Base-by-base conservation (phyloP, 805 yeast species). In the Wickerhamomyces xylosicus region DNA sequence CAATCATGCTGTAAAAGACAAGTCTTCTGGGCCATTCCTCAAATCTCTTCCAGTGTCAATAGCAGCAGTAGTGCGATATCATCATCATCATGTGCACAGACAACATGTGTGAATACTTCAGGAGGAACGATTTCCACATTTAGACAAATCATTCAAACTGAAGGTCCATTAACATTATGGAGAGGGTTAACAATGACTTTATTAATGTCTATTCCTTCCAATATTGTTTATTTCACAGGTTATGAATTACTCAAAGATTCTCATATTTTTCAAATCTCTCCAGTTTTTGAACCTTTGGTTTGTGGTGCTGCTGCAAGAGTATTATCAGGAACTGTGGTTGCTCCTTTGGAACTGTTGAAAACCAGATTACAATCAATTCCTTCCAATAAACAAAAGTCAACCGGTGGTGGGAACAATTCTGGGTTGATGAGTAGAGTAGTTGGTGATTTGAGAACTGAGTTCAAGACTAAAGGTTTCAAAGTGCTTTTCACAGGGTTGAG, bases 311-410 rank as follows among this genome's bases (percentile, higher is more conserved):
- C 80, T 5, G 95, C 98, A 0, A 66, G 98, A 45, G 67, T 78
- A 0, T 44, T 89, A 44, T 85, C 97, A 0, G 95, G 97, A 0
- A 76, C 95, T 0, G 71, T 74, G 2, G 79, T 92, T 1, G 78
- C 96, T 0, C 98, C 98, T 0, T 54, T 90, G 2, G 98, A 92
- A 58, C 69, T 92, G 28, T 55, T 89, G 33, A 85, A 85, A 54
- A 92, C 98, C 0, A 65, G 97, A 47, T 64, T 90, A 27, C 98
- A 92, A 62, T 82, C 95, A n/a, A 80, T 85, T 21, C 92, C 94
- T 0, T 25, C 29, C n/a, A n/a, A n/a, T n/a, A n/a, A n/a, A n/a
- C n/a, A n/a, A n/a, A n/a, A n/a, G n/a, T n/a, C n/a, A n/a, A n/a
- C n/a, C n/a, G n/a, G n/a, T n/a, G n/a, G n/a, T 9, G 29, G 29